These are phyloP conservation scores for Fusarium papillatum DNA, from an alignment of 2,329 filamentous ascomycete species.

Conservation along the genomic window DNA sequence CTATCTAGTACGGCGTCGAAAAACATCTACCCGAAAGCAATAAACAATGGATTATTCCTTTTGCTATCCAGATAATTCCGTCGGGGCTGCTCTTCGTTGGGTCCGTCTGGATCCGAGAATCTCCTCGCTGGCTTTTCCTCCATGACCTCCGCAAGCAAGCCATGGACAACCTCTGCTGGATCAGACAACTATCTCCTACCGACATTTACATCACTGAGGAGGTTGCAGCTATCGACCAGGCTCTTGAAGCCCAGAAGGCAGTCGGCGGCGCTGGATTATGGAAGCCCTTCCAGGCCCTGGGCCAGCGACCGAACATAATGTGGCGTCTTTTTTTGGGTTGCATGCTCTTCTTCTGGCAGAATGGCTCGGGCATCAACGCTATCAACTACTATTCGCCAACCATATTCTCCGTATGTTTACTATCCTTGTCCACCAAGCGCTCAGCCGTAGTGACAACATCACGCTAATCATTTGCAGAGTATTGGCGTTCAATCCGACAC, in stretches of 20 bases:
- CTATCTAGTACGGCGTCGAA: slow-evolving; percentile 28
- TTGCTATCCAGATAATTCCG: slow-evolving; percentile 69
- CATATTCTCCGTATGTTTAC: slow-evolving; percentile 31
- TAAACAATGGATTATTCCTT: slow-evolving; percentile 62
- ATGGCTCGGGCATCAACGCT: slow-evolving; percentile 64
- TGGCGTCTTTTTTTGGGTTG: slow-evolving; percentile 74
- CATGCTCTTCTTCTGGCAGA: slow-evolving; percentile 77
- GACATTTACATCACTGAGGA: slow-evolving; percentile 57
- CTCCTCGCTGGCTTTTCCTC: slow-evolving; percentile 71
- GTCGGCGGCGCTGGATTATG: slow-evolving; percentile 64
- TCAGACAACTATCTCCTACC: slow-evolving; percentile 61
- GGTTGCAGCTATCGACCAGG: slow-evolving; percentile 34
- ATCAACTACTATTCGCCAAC: slow-evolving; percentile 43
- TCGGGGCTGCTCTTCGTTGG: slow-evolving; percentile 63
- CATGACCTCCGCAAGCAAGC: slow-evolving; percentile 66
- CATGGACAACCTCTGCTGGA: slow-evolving; percentile 65
- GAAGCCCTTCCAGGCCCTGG: slow-evolving; percentile 38
- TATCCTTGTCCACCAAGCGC: background rate
- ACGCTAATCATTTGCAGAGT: slow-evolving; percentile 20
- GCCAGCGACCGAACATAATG: slow-evolving; percentile 58
- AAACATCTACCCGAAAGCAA: slow-evolving; percentile 35
- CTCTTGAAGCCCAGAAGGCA: slow-evolving; percentile 70
- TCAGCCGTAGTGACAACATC: background rate
- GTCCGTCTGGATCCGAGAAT: slow-evolving; percentile 64
- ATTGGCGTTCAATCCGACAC: slow-evolving; percentile 33